Evolutionary conservation across 2,329 filamentous ascomycete species (phyloP).

Genomic region (Xylariales sp.): DNA sequence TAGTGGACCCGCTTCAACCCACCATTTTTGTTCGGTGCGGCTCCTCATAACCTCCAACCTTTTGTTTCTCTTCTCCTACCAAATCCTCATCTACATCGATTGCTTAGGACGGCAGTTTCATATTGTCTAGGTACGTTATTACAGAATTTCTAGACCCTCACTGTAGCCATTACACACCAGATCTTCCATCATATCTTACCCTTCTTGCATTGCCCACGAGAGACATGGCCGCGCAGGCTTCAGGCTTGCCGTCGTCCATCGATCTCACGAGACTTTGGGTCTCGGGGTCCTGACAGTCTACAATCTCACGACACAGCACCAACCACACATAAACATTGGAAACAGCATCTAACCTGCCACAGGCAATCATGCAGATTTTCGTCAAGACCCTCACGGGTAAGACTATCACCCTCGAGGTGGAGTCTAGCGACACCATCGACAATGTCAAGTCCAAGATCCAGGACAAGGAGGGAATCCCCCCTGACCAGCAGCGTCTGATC

Average conservation of each 20-base stretch:
- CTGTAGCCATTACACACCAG: not conserved
- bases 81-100: constrained; percentile 63
- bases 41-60: constrained; percentile 39
- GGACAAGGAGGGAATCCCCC: constrained; percentile 99
- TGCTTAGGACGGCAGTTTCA: constrained; percentile 72
- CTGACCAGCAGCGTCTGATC: constrained; percentile 99
- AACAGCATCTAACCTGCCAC: constrained; percentile 47
- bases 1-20: constrained; percentile 36
- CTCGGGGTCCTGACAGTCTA: not conserved
- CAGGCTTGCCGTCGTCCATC: not conserved
- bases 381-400: constrained; percentile 95
- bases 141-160: not conserved
- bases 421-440: constrained; percentile 99
- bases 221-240: not conserved
- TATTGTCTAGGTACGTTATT: constrained; percentile 71
- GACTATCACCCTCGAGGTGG: constrained; percentile 99
- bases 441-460: constrained; percentile 99
- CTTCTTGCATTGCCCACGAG: not conserved
- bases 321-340: not conserved
- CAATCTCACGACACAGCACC: not conserved
- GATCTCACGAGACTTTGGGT: constrained; percentile 8
- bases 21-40: constrained; percentile 36
- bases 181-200: not conserved
- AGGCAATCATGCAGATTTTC: constrained; percentile 82
- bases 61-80: constrained; percentile 48